A percentile compares a stretch with the other conserved stretches of the same genome.
Evolutionary conservation across 176 grass and related monocot genomes (phyloP).

Genomic region (Tuctoria greenei): DNA sequence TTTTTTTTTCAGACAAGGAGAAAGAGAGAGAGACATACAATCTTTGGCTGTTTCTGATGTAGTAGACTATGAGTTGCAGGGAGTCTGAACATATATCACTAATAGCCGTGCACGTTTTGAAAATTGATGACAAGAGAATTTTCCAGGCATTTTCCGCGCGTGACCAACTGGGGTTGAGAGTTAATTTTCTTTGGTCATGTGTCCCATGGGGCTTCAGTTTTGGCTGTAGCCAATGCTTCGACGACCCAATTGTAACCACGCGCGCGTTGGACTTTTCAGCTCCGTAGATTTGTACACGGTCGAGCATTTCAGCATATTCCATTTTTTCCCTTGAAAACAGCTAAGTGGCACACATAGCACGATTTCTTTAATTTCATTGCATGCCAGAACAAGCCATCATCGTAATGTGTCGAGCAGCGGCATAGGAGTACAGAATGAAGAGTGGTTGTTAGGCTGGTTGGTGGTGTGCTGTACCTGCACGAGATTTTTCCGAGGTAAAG

Average conservation of each 20-base stretch:
- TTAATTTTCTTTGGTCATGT: neutral
- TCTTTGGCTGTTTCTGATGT: neutral
- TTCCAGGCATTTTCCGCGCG: neutral
- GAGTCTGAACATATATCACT: neutral
- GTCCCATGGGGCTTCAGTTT: neutral
- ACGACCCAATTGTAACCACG: too few relatives aligned
- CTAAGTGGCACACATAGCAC: too few relatives aligned
- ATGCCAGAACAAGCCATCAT: too few relatives aligned
- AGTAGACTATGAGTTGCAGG: neutral
- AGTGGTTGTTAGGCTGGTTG: neutral
- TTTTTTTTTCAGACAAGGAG: too few relatives aligned
- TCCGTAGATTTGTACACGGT: too few relatives aligned
- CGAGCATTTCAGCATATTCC: too few relatives aligned
- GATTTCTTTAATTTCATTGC: too few relatives aligned
- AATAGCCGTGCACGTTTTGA: conserved; percentile 5
- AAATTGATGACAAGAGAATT: neutral
- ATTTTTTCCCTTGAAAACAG: too few relatives aligned
- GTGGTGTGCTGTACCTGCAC: neutral
- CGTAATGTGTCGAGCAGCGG: too few relatives aligned
- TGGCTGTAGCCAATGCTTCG: neutral
- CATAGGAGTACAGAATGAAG: too few relatives aligned
- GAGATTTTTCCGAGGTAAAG: neutral
- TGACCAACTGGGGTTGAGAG: neutral
- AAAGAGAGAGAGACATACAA: too few relatives aligned
- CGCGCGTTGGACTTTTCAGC: too few relatives aligned